Base-by-base conservation (phyloP, 192 early-diverging fungal species). In the Backusella circina region DNA sequence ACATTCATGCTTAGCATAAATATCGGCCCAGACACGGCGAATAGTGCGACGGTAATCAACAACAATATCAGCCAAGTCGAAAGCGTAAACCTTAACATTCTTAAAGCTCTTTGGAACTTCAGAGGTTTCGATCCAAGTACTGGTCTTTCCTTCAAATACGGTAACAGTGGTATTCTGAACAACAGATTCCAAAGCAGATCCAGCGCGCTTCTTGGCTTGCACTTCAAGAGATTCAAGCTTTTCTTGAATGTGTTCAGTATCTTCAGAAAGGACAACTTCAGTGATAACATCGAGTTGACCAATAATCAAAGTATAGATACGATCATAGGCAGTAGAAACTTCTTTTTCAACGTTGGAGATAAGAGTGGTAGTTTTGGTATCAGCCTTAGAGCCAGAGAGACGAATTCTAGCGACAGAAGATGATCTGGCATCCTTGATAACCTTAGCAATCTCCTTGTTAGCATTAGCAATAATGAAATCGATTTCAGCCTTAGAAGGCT, bases 71-170 rank as follows among this genome's bases (percentile, higher is more conserved):
- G 50, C 23, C 12, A 78, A 35, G 50, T 78, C 77, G 68, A 78
- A 73, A 35, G 72, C 72, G 61, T 74, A 72, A 10, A 67, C 65
- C 33, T 67, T 65, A 50, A 74, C 72, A 38, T 44, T 31, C 16
- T 47, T 50, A 39, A 78, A 78, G 4, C 66, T 47, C 38, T 36
- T 39, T 15, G 77, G 77, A 21, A 78, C 33, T 67, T 78, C 39
- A 5, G 64, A 32, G 38, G 77, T 69, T 72, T 78, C 65, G 2
- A 72, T 64, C 77, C 77, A 78, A 66, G 72, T 74, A 15, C 73
- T 66, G 2, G 72, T 67, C 72, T 74, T 78, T 35, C 77, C 72
- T 67, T 78, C 41, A 41, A 78, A 78, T 31, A 47, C 41, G 15
- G 50, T 37, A 64, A 12, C 66, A 50, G 73, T 69, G 41, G 77